These are phyloP conservation scores for Suhomyces bolitotheri DNA, from an alignment of 1,139 yeast species.

Conservation along the genomic window DNA sequence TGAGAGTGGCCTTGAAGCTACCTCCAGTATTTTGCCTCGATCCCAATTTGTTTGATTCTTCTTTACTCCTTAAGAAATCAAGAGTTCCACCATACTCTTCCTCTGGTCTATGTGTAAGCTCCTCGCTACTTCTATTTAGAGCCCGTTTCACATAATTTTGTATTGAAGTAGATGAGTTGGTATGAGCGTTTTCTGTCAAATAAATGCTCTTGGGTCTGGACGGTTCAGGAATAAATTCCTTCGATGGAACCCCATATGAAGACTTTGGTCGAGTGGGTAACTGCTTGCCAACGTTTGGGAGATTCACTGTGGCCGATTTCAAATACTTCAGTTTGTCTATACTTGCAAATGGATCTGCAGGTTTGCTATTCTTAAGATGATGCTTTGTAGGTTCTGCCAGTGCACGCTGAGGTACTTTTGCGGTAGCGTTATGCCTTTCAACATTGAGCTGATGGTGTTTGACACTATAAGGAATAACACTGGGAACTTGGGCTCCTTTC, in stretches of 20 bases:
- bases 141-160: slow-evolving; percentile 40
- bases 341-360: slow-evolving; percentile 39
- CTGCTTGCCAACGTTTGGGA: slow-evolving; percentile 11
- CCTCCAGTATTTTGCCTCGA: slow-evolving; percentile 45
- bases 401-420: slow-evolving; percentile 5
- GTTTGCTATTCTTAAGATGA: slow-evolving; percentile 8
- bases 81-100: slow-evolving; percentile 27
- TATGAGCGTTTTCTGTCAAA: slow-evolving; percentile 9
- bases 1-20: slow-evolving; percentile 41
- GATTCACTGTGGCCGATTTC: slow-evolving; percentile 12
- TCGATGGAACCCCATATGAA: slow-evolving; percentile 12
- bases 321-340: slow-evolving; percentile 39
- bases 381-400: slow-evolving; percentile 3
- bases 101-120: slow-evolving; percentile 4
- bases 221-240: neutral
- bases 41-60: slow-evolving; percentile 20
- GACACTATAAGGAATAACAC: slow-evolving; percentile 41
- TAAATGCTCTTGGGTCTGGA: neutral
- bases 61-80: slow-evolving; percentile 60
- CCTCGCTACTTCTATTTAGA: slow-evolving; percentile 28
- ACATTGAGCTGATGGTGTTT: slow-evolving; percentile 7
- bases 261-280: slow-evolving; percentile 22
- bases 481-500: slow-evolving; percentile 59
- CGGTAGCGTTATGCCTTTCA: slow-evolving; percentile 1
- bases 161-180: slow-evolving; percentile 28